Evolutionary conservation across 805 yeast species (phyloP), one percentile per base, ranked within the genome.

Genomic region (Saccharomyces paradoxus): DNA sequence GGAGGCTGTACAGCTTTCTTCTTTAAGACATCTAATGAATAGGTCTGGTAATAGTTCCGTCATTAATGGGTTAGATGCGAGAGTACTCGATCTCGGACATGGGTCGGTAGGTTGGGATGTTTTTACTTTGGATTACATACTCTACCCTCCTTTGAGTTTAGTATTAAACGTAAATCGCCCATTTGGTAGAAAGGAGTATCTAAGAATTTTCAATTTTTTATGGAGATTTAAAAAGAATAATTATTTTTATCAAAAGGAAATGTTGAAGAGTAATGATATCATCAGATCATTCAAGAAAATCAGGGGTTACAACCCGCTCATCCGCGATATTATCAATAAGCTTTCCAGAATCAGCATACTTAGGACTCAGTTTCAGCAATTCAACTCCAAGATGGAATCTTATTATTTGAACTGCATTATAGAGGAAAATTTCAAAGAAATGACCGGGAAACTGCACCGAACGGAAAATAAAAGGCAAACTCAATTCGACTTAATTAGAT

Each of bases 31-130:
- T 63, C 68, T 64, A 49, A 52, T 72, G 5, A 66, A 71, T 46
- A 68, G 69, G 32, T 62, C 70, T 1, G 76, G 73, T 26, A 58
- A 61, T 1, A 73, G 69, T 2, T 72, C 68, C 17, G 75, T 80
- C 9, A 66, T 80, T 12, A 72, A 77, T 48, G 71, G 87, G 51
- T 66, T 92, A 12, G 98, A 94, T 73, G 96, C 97, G 0, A 75
- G 97, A 48, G 76, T 91, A 24, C 74, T 91, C 50, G 89, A 86
- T 55, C 71, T 86, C 50, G 84, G 84, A 3, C 88, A 84, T 60
- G 86, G 89, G 0, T 81, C 83, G 29, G 71, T 81, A 51, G 97
- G 96, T 0, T 91, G 97, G 97, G 96, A 91, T 65, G 89, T 87
- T 1, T 91, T 92, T 67, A 89, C 97, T 0, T 72, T 91, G 41